Evolutionary conservation across 2,329 filamentous ascomycete species (phyloP).

Genomic region (Penicillium sp.): DNA sequence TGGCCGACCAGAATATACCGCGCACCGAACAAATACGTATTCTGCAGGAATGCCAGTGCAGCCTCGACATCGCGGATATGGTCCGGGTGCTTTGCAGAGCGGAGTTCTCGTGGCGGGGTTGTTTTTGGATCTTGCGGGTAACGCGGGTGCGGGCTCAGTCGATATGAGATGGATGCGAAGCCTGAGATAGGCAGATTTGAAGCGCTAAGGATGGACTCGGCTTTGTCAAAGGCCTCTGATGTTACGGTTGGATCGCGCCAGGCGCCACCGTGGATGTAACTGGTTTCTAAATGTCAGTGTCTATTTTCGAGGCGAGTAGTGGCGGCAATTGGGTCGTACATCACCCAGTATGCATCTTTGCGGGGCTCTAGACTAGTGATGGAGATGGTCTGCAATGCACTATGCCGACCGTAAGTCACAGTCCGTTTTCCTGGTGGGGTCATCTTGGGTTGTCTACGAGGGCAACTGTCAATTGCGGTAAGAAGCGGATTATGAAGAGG

Average conservation of each 20-base stretch:
- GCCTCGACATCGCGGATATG: constrained; percentile 42
- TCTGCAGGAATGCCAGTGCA: constrained; percentile 41
- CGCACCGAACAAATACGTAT: constrained; percentile 35
- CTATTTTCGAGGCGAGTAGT: not conserved
- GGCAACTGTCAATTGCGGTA: not conserved
- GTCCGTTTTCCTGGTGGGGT: constrained; percentile 19
- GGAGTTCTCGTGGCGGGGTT: constrained; percentile 27
- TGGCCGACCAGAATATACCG: constrained; percentile 45
- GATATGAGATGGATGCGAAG: constrained; percentile 45
- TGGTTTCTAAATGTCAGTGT: constrained; percentile 9
- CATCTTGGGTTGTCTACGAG: constrained; percentile 24
- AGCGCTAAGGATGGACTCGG: constrained; percentile 31
- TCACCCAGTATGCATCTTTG: constrained; percentile 36
- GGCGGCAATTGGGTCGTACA: constrained; percentile 26
- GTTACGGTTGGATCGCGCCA: constrained; percentile 45
- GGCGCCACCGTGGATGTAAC: constrained; percentile 48
- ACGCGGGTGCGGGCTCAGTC: constrained; percentile 41
- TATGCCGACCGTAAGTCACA: constrained; percentile 26
- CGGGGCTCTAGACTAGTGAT: constrained; percentile 23
- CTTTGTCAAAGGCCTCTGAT: constrained; percentile 32
- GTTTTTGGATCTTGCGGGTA: constrained; percentile 34
- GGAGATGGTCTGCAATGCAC: constrained; percentile 33
- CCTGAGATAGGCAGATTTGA: constrained; percentile 31
- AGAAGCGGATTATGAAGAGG: not conserved
- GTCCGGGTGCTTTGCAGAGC: constrained; percentile 42